Evolutionary conservation across 306 rosid genomes (phyloP).

Genomic region (Corylus avellana): DNA sequence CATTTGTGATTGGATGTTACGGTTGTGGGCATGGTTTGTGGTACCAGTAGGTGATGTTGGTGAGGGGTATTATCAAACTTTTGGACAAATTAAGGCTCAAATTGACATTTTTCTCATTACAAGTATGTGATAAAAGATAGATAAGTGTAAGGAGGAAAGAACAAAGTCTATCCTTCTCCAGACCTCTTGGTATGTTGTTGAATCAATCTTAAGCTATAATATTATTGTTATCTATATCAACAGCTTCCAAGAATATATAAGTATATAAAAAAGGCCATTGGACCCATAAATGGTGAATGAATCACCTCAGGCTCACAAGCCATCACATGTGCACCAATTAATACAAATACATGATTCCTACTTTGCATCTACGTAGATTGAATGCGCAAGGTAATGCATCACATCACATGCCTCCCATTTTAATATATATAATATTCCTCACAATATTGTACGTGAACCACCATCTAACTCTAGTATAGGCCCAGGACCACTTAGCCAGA

Average conservation of each 20-base stretch:
- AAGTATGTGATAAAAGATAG: no score
- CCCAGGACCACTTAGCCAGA: no score
- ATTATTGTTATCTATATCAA: not conserved
- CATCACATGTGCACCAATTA: not conserved
- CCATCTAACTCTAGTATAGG: no score
- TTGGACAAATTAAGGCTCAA: no score
- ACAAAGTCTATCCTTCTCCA: not conserved
- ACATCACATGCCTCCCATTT: conserved; percentile 18
- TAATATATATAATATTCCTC: not conserved
- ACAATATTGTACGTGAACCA: no score
- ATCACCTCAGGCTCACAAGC: not conserved
- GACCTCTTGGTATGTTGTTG: not conserved
- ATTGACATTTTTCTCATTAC: no score
- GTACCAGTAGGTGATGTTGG: no score
- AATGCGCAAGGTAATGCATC: conserved; percentile 25
- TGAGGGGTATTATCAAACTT: no score
- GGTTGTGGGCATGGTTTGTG: no score
- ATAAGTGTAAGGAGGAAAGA: no score
- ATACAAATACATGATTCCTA: not conserved
- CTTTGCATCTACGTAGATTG: conserved; percentile 21
- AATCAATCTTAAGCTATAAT: not conserved
- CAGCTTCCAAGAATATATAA: not conserved
- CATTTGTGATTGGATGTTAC: no score
- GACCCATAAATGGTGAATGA: not conserved
- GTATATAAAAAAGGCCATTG: not conserved